Evolutionary conservation across 164 flowering plant species (phyloP).

Genomic region (Stephania japonica): DNA sequence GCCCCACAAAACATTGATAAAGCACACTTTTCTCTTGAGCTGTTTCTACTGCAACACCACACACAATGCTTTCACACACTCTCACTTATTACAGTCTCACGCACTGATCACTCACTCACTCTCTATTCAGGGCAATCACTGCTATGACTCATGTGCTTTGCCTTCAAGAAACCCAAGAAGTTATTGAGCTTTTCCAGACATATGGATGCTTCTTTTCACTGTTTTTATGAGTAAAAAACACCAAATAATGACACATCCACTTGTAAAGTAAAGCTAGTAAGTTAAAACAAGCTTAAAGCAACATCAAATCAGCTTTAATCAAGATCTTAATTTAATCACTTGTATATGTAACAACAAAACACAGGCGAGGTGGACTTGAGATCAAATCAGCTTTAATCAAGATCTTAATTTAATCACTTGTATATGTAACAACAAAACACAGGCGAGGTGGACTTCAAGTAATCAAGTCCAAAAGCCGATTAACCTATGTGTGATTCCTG

Average conservation of each 20-base stretch:
- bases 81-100: neutral
- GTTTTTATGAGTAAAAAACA: neutral
- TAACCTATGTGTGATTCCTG: too few species aligned
- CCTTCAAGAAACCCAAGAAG: neutral
- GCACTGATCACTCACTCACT: neutral
- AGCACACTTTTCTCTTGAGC: neutral
- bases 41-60: neutral
- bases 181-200: neutral
- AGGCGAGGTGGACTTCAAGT: neutral
- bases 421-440: neutral
- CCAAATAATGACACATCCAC: neutral
- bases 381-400: neutral
- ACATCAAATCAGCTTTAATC: neutral
- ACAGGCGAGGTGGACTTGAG: neutral
- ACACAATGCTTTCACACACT: neutral
- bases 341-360: neutral
- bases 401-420: neutral
- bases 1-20: neutral
- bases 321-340: neutral
- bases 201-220: neutral
- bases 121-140: neutral
- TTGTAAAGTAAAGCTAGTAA: conserved; percentile 1
- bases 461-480: neutral
- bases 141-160: neutral
- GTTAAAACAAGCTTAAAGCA: neutral